Evolutionary conservation across 2,329 filamentous ascomycete species (phyloP).

Genomic region (Fusarium pseudoanthophilum): DNA sequence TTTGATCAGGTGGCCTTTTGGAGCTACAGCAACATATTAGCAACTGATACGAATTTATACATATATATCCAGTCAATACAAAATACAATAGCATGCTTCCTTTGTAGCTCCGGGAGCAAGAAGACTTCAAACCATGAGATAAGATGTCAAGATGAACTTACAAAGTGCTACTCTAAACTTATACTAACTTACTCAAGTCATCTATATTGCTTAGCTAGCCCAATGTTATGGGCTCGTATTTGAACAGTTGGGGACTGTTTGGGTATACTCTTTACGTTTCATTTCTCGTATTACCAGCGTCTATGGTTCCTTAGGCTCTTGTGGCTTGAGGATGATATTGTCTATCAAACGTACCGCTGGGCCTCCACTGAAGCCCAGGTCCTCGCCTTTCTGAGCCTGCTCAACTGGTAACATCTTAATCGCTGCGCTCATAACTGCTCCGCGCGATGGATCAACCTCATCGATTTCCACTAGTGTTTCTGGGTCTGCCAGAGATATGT

Average conservation of each 20-base stretch:
- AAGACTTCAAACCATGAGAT: neutral
- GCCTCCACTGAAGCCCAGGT: conserved; percentile 76
- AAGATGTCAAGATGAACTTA: neutral
- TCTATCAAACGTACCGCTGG: conserved; percentile 90
- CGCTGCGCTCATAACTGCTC: conserved; percentile 89
- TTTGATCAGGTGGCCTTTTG: neutral
- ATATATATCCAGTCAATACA: conserved; percentile 12
- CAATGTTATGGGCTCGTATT: conserved; percentile 1
- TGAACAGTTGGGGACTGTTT: conserved; percentile 24
- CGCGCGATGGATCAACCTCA: conserved; percentile 72
- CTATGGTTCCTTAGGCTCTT: conserved; percentile 25
- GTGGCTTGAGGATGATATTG: conserved; percentile 79
- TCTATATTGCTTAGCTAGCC: neutral
- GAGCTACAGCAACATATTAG: neutral
- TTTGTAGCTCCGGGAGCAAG: neutral
- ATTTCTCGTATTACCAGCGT: neutral
- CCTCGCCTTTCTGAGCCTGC: conserved; percentile 74
- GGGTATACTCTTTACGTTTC: conserved; percentile 29
- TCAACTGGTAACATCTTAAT: conserved; percentile 90
- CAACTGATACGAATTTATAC: conserved; percentile 12
- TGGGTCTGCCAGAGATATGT: conserved; percentile 89
- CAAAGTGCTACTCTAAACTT: neutral
- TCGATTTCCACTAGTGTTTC: conserved; percentile 83
- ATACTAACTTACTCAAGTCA: neutral
- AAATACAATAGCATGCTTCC: neutral